Conservation (phyloP, 179 eudicot genomes). For the Corrigiola litoralis region DNA sequence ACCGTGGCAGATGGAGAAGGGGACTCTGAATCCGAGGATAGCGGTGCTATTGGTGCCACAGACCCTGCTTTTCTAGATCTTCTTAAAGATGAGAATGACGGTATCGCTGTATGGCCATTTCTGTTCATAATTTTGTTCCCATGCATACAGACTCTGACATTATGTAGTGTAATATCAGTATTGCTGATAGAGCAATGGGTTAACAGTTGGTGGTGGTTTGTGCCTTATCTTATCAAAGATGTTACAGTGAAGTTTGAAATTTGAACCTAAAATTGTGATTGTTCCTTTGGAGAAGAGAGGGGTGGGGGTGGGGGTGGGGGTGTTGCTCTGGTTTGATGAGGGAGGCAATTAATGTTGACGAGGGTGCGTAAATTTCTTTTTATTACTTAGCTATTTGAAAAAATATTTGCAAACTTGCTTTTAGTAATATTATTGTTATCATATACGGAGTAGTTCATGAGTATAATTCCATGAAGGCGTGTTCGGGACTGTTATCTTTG, state of each 20-base stretch:
- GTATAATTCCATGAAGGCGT: too few relatives aligned
- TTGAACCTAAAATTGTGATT: not conserved
- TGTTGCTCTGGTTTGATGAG: not conserved
- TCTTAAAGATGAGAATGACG: conserved; percentile 98
- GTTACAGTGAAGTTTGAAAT: not conserved
- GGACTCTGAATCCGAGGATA: conserved; percentile 96
- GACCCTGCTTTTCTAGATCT: conserved; percentile 95
- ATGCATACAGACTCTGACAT: not conserved
- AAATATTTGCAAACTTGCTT: too few relatives aligned
- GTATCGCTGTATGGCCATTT: conserved; percentile 71
- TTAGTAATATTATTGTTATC: too few relatives aligned
- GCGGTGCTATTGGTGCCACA: conserved; percentile 63
- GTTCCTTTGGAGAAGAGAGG: not conserved
- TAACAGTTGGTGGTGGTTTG: not conserved
- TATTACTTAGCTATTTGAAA: too few relatives aligned
- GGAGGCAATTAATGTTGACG: too few relatives aligned
- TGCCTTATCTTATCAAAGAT: too few relatives aligned
- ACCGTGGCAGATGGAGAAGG: conserved; percentile 93
- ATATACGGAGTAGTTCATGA: too few relatives aligned
- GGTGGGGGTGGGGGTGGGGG: not conserved
- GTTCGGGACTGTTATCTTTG: too few relatives aligned
- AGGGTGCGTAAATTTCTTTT: too few relatives aligned
- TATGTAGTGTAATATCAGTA: not conserved
- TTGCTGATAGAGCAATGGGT: not conserved
- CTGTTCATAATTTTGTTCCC: not conserved